Evolutionary conservation across 768 basidiomycete species (phyloP).

Genomic region (Panaeolus papilionaceus): DNA sequence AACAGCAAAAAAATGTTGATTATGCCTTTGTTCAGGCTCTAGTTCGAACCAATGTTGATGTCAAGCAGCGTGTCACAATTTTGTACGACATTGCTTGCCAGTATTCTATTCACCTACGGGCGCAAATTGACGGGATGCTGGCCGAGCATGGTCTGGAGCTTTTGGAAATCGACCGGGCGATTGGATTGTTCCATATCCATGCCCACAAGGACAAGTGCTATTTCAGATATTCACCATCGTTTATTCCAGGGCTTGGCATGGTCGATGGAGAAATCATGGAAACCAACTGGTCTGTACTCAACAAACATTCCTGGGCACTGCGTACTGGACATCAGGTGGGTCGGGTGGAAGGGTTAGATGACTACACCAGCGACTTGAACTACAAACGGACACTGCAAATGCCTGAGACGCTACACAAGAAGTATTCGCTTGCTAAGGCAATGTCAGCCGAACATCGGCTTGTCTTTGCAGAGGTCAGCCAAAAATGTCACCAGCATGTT

Average conservation of each 20-base stretch:
- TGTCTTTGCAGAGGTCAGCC: not conserved
- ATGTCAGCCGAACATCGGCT: not conserved
- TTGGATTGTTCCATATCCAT: conserved; percentile 34
- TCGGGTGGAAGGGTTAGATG: not conserved
- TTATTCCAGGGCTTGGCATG: conserved; percentile 21
- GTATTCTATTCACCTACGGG: too few relatives aligned
- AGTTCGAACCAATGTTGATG: too few relatives aligned
- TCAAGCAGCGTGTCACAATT: too few relatives aligned
- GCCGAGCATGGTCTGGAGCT: not conserved
- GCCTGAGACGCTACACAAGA: not conserved
- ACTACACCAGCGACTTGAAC: not conserved
- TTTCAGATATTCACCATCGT: conserved; percentile 28
- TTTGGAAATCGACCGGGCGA: not conserved
- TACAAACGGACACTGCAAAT: not conserved
- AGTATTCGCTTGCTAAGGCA: not conserved
- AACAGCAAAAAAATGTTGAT: too few relatives aligned
- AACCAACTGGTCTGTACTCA: not conserved
- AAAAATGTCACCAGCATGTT: not conserved
- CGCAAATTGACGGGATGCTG: conserved; percentile 17
- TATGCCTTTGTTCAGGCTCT: too few relatives aligned
- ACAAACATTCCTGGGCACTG: not conserved
- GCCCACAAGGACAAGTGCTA: conserved; percentile 34
- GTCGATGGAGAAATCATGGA: not conserved
- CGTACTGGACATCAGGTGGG: not conserved
- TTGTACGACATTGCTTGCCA: too few relatives aligned